phyloP scores from a whole-genome alignment of 441 rosid genomes.

The Gossypium davidsonii region DNA sequence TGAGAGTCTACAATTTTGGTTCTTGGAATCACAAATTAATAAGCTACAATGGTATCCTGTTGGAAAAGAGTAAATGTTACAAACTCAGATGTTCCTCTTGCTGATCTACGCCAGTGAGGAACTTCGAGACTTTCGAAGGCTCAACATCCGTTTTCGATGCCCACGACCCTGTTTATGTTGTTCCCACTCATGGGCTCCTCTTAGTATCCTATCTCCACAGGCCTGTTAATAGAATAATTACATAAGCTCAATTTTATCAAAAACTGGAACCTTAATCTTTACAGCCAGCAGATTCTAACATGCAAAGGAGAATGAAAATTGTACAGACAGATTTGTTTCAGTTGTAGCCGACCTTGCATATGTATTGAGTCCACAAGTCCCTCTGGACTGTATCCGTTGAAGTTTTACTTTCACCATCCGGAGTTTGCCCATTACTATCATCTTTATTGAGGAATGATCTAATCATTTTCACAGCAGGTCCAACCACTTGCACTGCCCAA shows the following conservation, averaged over 20 bases:
- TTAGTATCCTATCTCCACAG: slow-evolving; percentile 72
- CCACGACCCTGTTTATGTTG: slow-evolving; percentile 71
- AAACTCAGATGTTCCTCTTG: slow-evolving; percentile 15
- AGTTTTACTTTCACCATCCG: slow-evolving; percentile 5
- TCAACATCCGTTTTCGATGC: slow-evolving; percentile 62
- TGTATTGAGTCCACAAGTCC: slow-evolving; percentile 77
- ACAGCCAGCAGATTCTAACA: neutral
- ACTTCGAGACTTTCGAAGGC: slow-evolving; percentile 36
- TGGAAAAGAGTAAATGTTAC: neutral
- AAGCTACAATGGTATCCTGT: too few relatives aligned
- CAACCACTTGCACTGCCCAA: slow-evolving; percentile 64
- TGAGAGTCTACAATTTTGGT: neutral
- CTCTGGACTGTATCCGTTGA: slow-evolving; percentile 30
- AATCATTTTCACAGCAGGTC: slow-evolving; percentile 46
- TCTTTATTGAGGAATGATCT: slow-evolving; percentile 36
- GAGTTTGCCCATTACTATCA: slow-evolving; percentile 9
- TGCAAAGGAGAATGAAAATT: neutral
- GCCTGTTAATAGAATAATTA: slow-evolving; percentile 38
- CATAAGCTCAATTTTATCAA: neutral
- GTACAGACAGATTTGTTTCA: neutral
- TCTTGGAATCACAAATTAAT: neutral
- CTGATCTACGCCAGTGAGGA: slow-evolving; percentile 9
- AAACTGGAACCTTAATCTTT: neutral
- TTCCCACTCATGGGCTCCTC: slow-evolving; percentile 94
- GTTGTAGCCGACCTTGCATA: slow-evolving; percentile 51